Percentiles rank a stretch among this genome's conserved stretches.
Evolutionary conservation across 2,329 filamentous ascomycete species (phyloP).

Genomic region (Falciphora oryzae): DNA sequence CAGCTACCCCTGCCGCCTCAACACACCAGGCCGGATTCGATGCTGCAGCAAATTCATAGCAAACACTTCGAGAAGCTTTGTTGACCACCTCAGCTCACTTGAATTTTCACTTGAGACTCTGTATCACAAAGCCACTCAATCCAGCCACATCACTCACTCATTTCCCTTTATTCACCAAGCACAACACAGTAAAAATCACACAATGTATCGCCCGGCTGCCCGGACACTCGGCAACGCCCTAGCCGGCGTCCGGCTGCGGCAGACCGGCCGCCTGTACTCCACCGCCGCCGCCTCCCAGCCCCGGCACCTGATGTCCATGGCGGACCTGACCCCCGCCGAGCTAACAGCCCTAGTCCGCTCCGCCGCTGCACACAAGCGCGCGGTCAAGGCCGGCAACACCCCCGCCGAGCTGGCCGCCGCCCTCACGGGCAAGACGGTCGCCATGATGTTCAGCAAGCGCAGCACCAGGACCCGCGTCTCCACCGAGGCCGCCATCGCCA

Average conservation of each 20-base stretch:
- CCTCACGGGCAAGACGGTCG: constrained; percentile 73
- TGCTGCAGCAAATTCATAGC: too few relatives aligned
- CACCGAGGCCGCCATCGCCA: constrained; percentile 83
- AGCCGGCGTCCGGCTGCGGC: neutral
- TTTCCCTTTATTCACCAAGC: too few relatives aligned
- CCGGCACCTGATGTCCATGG: constrained; percentile 87
- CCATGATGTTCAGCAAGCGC: constrained; percentile 95
- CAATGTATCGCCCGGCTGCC: neutral
- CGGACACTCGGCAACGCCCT: neutral
- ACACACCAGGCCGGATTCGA: too few relatives aligned
- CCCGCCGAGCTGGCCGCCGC: constrained; percentile 56
- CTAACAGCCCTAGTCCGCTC: constrained; percentile 77
- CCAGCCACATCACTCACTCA: neutral
- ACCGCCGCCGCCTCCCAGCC: constrained; percentile 32
- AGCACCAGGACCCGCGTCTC: constrained; percentile 91
- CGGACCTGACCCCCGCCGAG: constrained; percentile 74
- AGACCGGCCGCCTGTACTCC: neutral
- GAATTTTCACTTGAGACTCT: too few relatives aligned
- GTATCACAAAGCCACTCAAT: neutral
- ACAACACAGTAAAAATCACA: neutral
- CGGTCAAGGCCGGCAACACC: constrained; percentile 54
- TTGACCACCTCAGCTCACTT: too few relatives aligned
- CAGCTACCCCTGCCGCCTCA: neutral
- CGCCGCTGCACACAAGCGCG: constrained; percentile 69
- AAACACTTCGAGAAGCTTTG: too few relatives aligned